These are phyloP conservation scores for Ceriops decandra DNA, from an alignment of 345 rosid species.

Conservation along the genomic window DNA sequence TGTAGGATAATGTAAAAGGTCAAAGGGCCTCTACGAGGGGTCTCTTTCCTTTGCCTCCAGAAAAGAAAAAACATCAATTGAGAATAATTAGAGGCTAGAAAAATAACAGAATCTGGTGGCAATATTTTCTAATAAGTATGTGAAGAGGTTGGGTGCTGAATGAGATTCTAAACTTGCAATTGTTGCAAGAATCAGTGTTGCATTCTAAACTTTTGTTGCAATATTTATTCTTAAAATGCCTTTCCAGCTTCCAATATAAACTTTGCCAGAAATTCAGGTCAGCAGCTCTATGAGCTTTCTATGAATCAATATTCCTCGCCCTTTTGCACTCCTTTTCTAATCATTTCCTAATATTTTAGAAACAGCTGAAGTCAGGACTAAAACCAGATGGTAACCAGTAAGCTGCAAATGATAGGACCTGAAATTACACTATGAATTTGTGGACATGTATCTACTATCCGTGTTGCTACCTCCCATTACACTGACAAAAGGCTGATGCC, in stretches of 20 bases:
- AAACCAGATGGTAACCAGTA: too few species aligned
- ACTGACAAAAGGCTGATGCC: too few species aligned
- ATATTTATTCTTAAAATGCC: not conserved
- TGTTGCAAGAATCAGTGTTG: constrained; percentile 45
- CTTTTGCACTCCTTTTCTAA: too few species aligned
- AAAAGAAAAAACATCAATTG: constrained; percentile 5
- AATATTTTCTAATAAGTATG: constrained; percentile 26
- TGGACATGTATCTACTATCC: too few species aligned
- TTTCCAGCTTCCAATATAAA: not conserved
- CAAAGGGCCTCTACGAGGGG: not conserved
- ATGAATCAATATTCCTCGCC: too few species aligned
- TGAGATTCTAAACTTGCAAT: constrained; percentile 42
- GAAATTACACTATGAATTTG: too few species aligned
- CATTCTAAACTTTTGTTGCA: constrained; percentile 23
- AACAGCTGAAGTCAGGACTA: too few species aligned
- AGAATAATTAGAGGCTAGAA: constrained; percentile 16
- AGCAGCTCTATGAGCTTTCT: not conserved
- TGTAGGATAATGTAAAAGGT: constrained; percentile 42
- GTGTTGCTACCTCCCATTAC: too few species aligned
- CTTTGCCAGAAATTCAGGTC: not conserved
- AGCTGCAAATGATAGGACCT: too few species aligned
- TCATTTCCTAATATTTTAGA: too few species aligned
- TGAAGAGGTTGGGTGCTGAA: constrained; percentile 29
- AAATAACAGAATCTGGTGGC: constrained; percentile 11
- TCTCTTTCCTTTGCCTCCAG: constrained; percentile 20